Percentiles rank a stretch among this genome's conserved stretches.
phyloP scores from a whole-genome alignment of 1,284 basidiomycete genomes.

The Acaromyces ingoldii region DNA sequence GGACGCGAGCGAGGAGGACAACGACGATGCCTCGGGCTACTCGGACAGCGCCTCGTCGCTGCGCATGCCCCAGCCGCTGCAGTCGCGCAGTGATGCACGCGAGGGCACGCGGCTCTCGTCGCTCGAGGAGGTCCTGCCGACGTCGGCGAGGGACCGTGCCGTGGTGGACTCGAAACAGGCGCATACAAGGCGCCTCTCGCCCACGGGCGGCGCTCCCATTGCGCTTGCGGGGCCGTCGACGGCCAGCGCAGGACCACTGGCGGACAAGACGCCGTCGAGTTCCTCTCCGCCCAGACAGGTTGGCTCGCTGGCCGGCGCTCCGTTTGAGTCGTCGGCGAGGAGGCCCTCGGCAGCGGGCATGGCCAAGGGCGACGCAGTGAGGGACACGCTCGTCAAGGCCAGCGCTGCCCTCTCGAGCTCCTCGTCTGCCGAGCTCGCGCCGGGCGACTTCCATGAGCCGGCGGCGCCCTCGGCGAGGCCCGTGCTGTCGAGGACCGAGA shows the following conservation, averaged over 20 bases:
- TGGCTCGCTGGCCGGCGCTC: no score
- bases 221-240: no score
- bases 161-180: constrained; percentile 11
- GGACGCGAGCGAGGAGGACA: constrained; percentile 10
- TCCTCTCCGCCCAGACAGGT: constrained; percentile 5
- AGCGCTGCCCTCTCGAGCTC: constrained; percentile 28
- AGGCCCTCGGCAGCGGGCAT: constrained; percentile 14
- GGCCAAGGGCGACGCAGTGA: constrained; percentile 15
- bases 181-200: not conserved
- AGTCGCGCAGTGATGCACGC: no score
- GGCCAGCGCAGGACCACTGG: not conserved
- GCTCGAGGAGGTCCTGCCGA: constrained; percentile 4
- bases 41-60: constrained; percentile 13
- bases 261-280: constrained; percentile 8
- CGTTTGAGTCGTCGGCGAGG: constrained; percentile 9
- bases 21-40: constrained; percentile 10
- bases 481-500: constrained; percentile 9
- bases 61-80: not conserved
- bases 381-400: constrained; percentile 23
- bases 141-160: constrained; percentile 12
- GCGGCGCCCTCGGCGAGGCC: no score
- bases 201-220: not conserved
- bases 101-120: no score
- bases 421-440: constrained; percentile 23
- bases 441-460: no score